phyloP scores from a whole-genome alignment of 768 basidiomycete species.

The Cystobasidium ongulense region DNA sequence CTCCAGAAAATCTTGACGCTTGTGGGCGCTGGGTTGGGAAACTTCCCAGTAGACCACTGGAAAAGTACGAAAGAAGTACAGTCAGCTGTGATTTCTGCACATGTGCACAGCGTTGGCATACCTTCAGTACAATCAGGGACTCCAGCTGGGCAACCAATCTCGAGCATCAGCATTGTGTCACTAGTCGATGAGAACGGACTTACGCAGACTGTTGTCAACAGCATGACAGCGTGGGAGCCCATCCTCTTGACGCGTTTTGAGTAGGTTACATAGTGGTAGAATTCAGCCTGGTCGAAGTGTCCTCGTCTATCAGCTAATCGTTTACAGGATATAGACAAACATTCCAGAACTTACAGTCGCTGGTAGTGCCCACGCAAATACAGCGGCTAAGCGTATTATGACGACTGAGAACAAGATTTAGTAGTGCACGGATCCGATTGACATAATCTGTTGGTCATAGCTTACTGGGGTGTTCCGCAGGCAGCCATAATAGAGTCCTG shows the following conservation, averaged over 20 bases:
- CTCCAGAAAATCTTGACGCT: constrained; percentile 19
- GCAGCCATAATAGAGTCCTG: constrained; percentile 14
- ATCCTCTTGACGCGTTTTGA: constrained; percentile 14
- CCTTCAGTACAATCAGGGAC: constrained; percentile 8
- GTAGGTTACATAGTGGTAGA: constrained; percentile 26
- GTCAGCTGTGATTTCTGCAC: not conserved
- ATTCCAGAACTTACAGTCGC: not conserved
- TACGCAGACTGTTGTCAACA: constrained; percentile 18
- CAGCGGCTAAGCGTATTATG: constrained; percentile 6
- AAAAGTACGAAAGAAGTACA: not conserved
- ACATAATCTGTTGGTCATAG: not conserved
- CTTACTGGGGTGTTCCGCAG: constrained; percentile 22
- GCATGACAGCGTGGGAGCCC: constrained; percentile 24
- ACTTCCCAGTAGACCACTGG: constrained; percentile 26
- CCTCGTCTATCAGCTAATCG: not conserved
- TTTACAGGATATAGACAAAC: not conserved
- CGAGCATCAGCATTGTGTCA: not conserved
- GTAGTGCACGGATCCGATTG: not conserved
- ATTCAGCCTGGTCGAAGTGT: not conserved
- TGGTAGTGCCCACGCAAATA: constrained; percentile 20
- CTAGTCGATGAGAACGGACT: not conserved
- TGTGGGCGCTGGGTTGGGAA: constrained; percentile 5
- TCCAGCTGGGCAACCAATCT: not conserved
- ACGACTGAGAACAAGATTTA: not conserved
- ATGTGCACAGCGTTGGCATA: not conserved